These are phyloP conservation scores for Penicillium sp. DNA, from an alignment of 2,329 filamentous ascomycete species.

Conservation along the genomic window DNA sequence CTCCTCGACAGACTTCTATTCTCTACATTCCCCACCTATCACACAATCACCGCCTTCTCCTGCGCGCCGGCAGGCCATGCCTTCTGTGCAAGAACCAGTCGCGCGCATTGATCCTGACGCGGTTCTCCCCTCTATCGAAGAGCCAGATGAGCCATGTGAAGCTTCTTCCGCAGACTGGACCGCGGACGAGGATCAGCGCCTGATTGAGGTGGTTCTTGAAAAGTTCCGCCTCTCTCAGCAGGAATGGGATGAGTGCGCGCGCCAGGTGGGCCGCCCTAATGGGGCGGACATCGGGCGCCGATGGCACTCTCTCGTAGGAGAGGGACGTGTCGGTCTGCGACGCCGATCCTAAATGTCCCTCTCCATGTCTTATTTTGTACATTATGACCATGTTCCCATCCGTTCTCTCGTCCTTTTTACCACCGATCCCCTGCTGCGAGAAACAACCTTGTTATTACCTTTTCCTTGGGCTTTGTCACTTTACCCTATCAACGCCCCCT, in stretches of 20 bases:
- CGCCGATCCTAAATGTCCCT: conserved; percentile 26
- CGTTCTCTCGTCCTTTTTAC: not conserved
- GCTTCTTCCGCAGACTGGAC: conserved; percentile 34
- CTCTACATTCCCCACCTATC: conserved; percentile 38
- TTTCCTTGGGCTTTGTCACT: conserved; percentile 1
- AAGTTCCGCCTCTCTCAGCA: conserved; percentile 46
- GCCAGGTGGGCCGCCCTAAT: conserved; percentile 42
- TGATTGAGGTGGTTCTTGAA: conserved; percentile 48
- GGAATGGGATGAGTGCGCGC: conserved; percentile 50
- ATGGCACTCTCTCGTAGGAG: conserved; percentile 45
- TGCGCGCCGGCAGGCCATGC: conserved; percentile 14
- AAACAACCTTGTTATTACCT: conserved; percentile 26
- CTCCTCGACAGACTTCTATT: conserved; percentile 46
- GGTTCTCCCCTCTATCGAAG: conserved; percentile 41
- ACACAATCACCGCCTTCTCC: conserved; percentile 36
- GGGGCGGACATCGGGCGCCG: conserved; percentile 43
- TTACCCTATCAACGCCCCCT: not conserved
- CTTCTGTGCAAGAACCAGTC: conserved; percentile 11
- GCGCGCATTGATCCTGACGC: conserved; percentile 32
- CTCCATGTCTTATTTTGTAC: conserved; percentile 12
- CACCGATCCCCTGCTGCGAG: conserved; percentile 8
- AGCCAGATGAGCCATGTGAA: conserved; percentile 21
- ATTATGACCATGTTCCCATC: conserved; percentile 10
- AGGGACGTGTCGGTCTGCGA: conserved; percentile 47
- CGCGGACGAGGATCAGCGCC: conserved; percentile 43